These are phyloP conservation scores for Breviolum minutum DNA, from an alignment of 73 alveolate species.

Conservation along the genomic window DNA sequence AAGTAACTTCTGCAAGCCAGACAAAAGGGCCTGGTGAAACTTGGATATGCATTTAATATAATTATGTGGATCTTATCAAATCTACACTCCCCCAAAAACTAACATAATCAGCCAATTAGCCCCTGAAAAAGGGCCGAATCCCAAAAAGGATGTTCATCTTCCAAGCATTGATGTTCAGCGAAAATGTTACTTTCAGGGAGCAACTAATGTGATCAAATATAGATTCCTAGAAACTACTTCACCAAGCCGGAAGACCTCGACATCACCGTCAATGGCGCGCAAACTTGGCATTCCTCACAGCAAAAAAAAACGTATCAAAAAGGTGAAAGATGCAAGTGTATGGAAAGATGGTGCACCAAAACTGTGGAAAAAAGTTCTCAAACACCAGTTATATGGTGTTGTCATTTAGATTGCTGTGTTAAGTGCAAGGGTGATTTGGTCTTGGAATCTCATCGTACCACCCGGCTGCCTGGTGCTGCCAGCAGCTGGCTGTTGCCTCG, in stretches of 20 bases:
- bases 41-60: background rate
- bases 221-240: background rate
- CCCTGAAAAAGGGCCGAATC: background rate
- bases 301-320: background rate
- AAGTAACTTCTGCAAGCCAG: too few relatives aligned
- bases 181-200: too few relatives aligned
- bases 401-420: too few relatives aligned
- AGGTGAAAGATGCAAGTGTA: background rate
- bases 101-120: background rate
- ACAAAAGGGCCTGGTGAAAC: too few relatives aligned
- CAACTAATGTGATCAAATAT: too few relatives aligned
- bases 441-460: background rate
- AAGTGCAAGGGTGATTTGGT: too few relatives aligned
- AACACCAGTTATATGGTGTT: background rate
- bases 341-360: background rate
- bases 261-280: slow-evolving; percentile 1
- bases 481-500: slow-evolving; percentile 29
- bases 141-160: background rate
- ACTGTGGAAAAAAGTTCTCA: background rate
- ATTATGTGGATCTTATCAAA: background rate
- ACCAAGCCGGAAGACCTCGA: background rate
- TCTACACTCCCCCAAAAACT: background rate
- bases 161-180: background rate
- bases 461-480: background rate
- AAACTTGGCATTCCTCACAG: slow-evolving; percentile 17